Conservation (phyloP, 2,329 filamentous ascomycete species). For the Alternaria gansuensis region DNA sequence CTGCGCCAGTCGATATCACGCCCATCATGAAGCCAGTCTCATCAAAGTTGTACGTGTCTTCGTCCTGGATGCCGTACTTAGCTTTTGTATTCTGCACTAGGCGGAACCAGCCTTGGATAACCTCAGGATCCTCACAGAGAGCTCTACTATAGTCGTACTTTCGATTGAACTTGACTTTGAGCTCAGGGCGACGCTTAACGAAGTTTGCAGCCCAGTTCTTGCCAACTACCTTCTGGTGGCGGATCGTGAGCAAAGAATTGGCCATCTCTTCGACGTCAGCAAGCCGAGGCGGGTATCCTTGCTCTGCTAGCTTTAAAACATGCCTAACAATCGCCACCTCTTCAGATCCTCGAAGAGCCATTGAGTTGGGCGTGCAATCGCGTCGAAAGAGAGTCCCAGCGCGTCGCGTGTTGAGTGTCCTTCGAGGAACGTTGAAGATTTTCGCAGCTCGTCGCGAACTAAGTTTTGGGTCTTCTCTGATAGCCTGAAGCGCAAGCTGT, state of each 20-base stretch:
- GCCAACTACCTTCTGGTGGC: background rate
- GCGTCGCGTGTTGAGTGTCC: background rate
- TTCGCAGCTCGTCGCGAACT: background rate
- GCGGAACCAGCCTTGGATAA: constrained; percentile 20
- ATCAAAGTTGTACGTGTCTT: constrained; percentile 29
- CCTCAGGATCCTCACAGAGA: constrained; percentile 16
- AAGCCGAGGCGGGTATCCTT: background rate
- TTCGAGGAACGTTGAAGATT: background rate
- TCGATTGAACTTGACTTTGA: constrained; percentile 19
- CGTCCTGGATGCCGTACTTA: constrained; percentile 21
- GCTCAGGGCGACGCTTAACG: constrained; percentile 10
- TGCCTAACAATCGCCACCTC: constrained; percentile 6
- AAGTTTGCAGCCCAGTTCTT: background rate
- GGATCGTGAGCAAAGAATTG: background rate
- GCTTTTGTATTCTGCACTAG: constrained; percentile 20
- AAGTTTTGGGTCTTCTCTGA: constrained; percentile 4
- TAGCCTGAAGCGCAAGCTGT: constrained; percentile 9
- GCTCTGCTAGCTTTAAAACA: background rate
- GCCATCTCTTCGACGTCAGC: background rate
- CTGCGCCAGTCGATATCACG: constrained; percentile 13
- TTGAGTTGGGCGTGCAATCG: constrained; percentile 7
- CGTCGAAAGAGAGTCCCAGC: background rate
- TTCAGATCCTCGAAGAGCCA: background rate
- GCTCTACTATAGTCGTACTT: constrained; percentile 4
- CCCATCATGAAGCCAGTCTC: constrained; percentile 26